Conservation (phyloP, 139 green algal genomes). For the Eudorina sp. region DNA sequence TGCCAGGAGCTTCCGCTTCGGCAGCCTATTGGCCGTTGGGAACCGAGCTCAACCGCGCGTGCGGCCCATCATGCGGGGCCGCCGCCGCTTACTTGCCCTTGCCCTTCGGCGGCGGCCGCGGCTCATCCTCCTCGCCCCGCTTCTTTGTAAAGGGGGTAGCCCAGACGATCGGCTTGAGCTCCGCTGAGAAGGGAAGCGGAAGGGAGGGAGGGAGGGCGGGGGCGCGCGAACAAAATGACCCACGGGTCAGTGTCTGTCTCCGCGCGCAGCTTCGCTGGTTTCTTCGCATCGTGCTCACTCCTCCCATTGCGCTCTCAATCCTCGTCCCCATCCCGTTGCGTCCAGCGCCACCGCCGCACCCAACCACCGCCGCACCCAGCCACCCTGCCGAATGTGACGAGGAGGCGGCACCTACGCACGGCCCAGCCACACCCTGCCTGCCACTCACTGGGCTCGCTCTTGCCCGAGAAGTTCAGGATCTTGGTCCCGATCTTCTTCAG, state of each 20-base stretch:
- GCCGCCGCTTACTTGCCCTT: background rate
- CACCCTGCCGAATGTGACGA: too few relatives aligned
- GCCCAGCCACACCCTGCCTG: background rate
- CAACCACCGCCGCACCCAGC: too few relatives aligned
- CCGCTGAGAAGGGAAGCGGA: background rate
- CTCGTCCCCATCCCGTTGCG: too few relatives aligned
- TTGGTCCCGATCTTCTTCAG: conserved; percentile 66
- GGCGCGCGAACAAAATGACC: too few relatives aligned
- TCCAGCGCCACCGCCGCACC: too few relatives aligned
- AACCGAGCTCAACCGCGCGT: background rate
- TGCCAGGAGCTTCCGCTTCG: background rate
- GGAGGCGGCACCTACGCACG: background rate
- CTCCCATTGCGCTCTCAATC: too few relatives aligned
- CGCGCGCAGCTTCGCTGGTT: too few relatives aligned
- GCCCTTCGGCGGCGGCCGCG: background rate
- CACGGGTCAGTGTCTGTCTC: too few relatives aligned
- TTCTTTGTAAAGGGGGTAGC: conserved; percentile 47
- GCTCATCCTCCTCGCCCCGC: conserved; percentile 20
- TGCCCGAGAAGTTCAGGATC: conserved; percentile 59
- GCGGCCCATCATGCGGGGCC: too few relatives aligned
- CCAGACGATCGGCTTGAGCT: conserved; percentile 51
- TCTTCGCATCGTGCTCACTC: too few relatives aligned
- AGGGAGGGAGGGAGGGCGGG: background rate
- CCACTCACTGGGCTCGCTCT: conserved; percentile 45
- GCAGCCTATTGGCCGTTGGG: background rate